These are phyloP conservation scores for Stromatinia cepivora DNA, from an alignment of 2,329 filamentous ascomycete genomes.

Conservation along the genomic window DNA sequence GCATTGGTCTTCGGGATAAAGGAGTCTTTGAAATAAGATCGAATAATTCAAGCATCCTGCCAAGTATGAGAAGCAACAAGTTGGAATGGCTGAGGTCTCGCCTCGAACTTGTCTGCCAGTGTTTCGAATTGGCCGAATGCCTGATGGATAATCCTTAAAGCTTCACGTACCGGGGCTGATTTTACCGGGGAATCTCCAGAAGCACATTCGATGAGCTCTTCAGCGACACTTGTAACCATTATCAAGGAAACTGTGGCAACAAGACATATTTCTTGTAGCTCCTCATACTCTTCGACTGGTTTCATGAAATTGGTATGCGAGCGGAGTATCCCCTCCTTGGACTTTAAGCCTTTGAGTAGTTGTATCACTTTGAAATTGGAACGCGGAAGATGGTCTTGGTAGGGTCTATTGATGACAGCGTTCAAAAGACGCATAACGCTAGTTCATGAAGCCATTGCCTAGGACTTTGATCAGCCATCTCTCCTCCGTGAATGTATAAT, in stretches of 20 bases:
- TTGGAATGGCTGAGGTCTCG: background rate
- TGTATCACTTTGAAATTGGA: background rate
- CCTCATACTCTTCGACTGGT: background rate
- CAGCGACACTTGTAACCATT: background rate
- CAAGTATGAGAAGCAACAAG: constrained; percentile 2
- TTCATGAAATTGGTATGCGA: background rate
- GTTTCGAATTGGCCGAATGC: background rate
- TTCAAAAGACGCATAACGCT: constrained; percentile 1
- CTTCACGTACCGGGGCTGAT: background rate
- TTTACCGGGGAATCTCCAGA: background rate
- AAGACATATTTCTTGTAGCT: background rate
- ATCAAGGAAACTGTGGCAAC: background rate
- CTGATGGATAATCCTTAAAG: background rate
- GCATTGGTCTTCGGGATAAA: constrained; percentile 3
- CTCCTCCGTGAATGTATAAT: background rate
- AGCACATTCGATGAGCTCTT: background rate
- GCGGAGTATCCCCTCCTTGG: background rate
- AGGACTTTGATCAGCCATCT: background rate
- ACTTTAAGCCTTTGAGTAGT: background rate
- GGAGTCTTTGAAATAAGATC: background rate
- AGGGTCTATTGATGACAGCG: background rate
- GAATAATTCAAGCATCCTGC: background rate
- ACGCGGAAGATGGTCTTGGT: constrained; percentile 9
- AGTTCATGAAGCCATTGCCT: constrained; percentile 3
- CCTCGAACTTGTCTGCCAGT: background rate